Evolutionary conservation across 305 asterid genomes (phyloP).

Genomic region (Ilex paraguariensis): DNA sequence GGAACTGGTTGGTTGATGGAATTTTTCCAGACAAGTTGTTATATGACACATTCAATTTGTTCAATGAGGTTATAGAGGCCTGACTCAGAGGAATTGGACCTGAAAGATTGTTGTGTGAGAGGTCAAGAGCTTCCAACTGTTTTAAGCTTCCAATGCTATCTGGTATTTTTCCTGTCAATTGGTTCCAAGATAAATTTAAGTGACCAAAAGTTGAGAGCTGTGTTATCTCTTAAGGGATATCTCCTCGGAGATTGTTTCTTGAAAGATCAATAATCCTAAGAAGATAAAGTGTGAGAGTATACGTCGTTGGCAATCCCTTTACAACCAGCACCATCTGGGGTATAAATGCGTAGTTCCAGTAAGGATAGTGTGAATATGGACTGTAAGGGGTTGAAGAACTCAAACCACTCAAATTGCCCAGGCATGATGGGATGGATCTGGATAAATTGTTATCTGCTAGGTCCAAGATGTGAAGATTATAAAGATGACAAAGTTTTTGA

Average conservation of each 20-base stretch:
- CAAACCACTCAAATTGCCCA: neutral
- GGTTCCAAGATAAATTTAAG: constrained; percentile 18
- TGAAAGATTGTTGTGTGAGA: constrained; percentile 17
- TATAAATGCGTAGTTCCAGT: neutral
- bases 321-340: constrained; percentile 1
- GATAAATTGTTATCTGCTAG: constrained; percentile 3
- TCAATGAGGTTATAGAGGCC: constrained; percentile 5
- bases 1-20: constrained; percentile 17
- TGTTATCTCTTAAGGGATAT: constrained; percentile 9
- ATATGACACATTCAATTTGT: constrained; percentile 16
- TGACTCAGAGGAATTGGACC: constrained; percentile 17
- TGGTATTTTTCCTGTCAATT: constrained; percentile 15
- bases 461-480: neutral
- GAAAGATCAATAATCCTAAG: constrained; percentile 15
- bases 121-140: constrained; percentile 16
- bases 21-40: constrained; percentile 24
- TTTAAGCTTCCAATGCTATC: constrained; percentile 10
- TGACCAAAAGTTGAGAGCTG: constrained; percentile 5
- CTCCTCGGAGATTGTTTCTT: constrained; percentile 5
- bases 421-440: constrained; percentile 1
- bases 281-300: constrained; percentile 1
- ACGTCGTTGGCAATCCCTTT: constrained; percentile 2
- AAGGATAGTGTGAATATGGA: neutral
- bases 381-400: neutral
- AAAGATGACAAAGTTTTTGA: too few relatives aligned